Base-by-base conservation (phyloP, 371 early-diverging fungal genomes). In the Capillidium heterosporum region DNA sequence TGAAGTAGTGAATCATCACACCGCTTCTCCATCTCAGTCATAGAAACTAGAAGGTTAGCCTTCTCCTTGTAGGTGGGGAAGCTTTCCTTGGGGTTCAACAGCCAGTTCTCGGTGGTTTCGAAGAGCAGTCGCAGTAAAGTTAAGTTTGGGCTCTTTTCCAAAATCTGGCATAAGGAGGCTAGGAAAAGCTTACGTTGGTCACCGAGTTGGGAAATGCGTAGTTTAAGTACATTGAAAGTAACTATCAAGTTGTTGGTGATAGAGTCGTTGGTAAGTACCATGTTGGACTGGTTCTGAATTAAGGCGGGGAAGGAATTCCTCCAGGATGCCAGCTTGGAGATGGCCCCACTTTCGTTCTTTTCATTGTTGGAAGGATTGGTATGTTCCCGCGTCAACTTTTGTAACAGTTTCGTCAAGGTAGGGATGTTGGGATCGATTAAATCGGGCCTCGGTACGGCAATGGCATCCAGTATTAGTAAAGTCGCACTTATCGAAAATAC, bases 11-110 rank as follows among this genome's bases (percentile, higher is more conserved):
- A 66, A 35, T 72, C 67, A 59, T 87, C 83, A 21, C 77, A 74
- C 19, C 80, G 74, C 27, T 67, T 70, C 63, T 78, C 89, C 42
- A 89, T 76, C 13, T 73, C 69, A 84, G 94, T 83, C 89, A 98
- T 85, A 62, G 83, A 86, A 27, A 85, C 79, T 67, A 93, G 68
- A 29, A 96, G 66, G 47, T 82, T 83, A 1, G 94, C 87, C 65
- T 95, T 95, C 61, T 96, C 98, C 67, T 93, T 95, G 56, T 88
- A 76, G 1, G 96, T 94, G 1, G 98, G 98, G 70, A 91, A 91
- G 1, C 86, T 69, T 48, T 91, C 90, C 3, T 67, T 67, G 39
- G 68, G 67, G 44, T 80, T 74, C 1, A 71, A 74, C 39, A 87
- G 67, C 98, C 98, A 98, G 44, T 83, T 81, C n/a, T 78, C 75